Evolutionary conservation across 495 filamentous ascomycete genomes (phyloP).

Genomic region (Talaromyces nanjingensis): DNA sequence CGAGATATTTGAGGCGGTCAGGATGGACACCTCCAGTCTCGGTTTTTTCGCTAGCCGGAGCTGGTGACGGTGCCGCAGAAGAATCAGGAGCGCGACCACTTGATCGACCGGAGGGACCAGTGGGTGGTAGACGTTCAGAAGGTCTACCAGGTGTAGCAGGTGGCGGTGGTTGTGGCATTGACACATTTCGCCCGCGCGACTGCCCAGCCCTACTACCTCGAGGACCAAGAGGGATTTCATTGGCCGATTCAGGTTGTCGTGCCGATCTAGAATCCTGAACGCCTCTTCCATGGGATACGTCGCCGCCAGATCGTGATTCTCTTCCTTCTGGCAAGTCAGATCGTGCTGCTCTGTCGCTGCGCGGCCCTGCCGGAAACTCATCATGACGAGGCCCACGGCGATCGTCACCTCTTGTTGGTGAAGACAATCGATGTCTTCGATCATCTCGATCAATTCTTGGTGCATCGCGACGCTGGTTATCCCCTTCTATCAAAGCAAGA

Average conservation of each 20-base stretch:
- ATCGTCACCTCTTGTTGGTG: slow-evolving; percentile 28
- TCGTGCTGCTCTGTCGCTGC: slow-evolving; percentile 26
- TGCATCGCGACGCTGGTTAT: slow-evolving; percentile 27
- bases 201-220: slow-evolving; percentile 39
- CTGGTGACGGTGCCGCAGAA: slow-evolving; percentile 12
- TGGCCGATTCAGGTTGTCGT: slow-evolving; percentile 43
- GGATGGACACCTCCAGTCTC: slow-evolving; percentile 41
- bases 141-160: slow-evolving; percentile 19
- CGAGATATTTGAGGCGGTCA: slow-evolving; percentile 36
- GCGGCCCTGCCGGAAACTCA: slow-evolving; percentile 35
- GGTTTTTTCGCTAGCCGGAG: slow-evolving; percentile 15
- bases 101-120: slow-evolving; percentile 28
- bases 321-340: slow-evolving; percentile 22
- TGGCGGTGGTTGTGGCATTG: slow-evolving; percentile 17
- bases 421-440: slow-evolving; percentile 22
- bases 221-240: slow-evolving; percentile 67
- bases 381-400: slow-evolving; percentile 26
- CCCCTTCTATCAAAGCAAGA: slow-evolving; percentile 13
- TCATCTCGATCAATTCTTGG: slow-evolving; percentile 31
- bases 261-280: slow-evolving; percentile 27
- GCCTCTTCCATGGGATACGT: slow-evolving; percentile 51
- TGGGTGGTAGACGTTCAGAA: slow-evolving; percentile 30
- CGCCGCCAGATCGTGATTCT: slow-evolving; percentile 24
- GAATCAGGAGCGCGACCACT: slow-evolving; percentile 18
- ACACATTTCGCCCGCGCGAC: slow-evolving; percentile 27